These are phyloP conservation scores for Mortierella polycephala DNA, from an alignment of 371 early-diverging fungal species.

Conservation along the genomic window DNA sequence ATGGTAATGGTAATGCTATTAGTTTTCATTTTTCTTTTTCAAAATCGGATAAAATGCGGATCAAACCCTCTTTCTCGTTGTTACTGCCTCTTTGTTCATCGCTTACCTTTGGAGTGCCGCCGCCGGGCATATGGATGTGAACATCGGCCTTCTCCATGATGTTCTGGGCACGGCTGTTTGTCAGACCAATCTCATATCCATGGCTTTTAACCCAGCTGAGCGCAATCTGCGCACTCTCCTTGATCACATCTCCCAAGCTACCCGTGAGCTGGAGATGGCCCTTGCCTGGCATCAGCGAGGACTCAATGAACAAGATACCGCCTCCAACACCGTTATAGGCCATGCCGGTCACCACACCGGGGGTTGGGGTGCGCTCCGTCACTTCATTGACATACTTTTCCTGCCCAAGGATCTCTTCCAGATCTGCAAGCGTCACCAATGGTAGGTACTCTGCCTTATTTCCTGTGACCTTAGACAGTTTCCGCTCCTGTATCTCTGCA, in stretches of 20 bases:
- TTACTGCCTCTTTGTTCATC: neutral
- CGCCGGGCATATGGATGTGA: slow-evolving; percentile 89
- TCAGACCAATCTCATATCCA: slow-evolving; percentile 69
- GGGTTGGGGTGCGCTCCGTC: slow-evolving; percentile 63
- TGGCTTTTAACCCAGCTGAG: slow-evolving; percentile 85
- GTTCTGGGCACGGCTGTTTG: slow-evolving; percentile 47
- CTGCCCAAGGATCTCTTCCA: slow-evolving; percentile 76
- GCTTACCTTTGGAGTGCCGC: slow-evolving; percentile 79
- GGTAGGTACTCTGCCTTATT: slow-evolving; percentile 40
- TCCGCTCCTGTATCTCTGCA: slow-evolving; percentile 58
- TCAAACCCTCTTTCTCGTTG: neutral
- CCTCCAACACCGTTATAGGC: slow-evolving; percentile 89
- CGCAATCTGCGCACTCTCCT: slow-evolving; percentile 87
- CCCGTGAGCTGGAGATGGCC: slow-evolving; percentile 81
- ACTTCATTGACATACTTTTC: slow-evolving; percentile 73
- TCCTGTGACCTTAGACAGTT: neutral
- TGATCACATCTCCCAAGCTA: slow-evolving; percentile 87
- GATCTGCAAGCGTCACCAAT: slow-evolving; percentile 52
- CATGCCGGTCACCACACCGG: slow-evolving; percentile 87
- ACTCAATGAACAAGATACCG: slow-evolving; percentile 83
- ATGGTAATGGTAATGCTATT: no score
- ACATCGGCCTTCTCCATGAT: slow-evolving; percentile 66
- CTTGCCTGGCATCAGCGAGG: slow-evolving; percentile 79
- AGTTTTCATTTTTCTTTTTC: no score
- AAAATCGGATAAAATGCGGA: no score